phyloP scores from a whole-genome alignment of 768 basidiomycete genomes.

The Termitomyces sp. region DNA sequence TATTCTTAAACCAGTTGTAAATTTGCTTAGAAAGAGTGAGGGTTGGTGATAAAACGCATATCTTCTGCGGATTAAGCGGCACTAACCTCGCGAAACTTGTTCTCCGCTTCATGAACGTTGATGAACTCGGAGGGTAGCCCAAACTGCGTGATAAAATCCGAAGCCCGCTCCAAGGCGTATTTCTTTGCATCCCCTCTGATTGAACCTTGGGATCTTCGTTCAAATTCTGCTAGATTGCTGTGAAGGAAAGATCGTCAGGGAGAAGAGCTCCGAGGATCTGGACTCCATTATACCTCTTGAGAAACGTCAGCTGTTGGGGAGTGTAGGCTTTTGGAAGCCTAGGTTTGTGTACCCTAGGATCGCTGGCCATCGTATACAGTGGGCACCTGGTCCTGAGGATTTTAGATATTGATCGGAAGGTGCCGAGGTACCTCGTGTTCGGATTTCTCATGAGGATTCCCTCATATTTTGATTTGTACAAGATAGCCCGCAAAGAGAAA shows the following conservation, averaged over 20 bases:
- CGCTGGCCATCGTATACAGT: conserved; percentile 36
- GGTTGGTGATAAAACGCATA: conserved; percentile 11
- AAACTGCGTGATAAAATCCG: conserved; percentile 57
- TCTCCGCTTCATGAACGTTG: conserved; percentile 53
- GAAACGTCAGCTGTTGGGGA: conserved; percentile 57
- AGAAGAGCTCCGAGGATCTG: conserved; percentile 3
- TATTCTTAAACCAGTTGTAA: conserved; percentile 75
- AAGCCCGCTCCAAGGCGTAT: conserved; percentile 59
- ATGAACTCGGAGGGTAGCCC: conserved; percentile 55
- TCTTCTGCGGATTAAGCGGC: neutral
- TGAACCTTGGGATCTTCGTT: conserved; percentile 53
- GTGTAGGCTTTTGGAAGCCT: conserved; percentile 64
- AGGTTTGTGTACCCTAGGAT: conserved; percentile 65
- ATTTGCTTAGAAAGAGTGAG: conserved; percentile 46
- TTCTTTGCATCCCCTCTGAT: conserved; percentile 69
- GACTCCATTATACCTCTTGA: conserved; percentile 37
- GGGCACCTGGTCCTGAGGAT: conserved; percentile 9
- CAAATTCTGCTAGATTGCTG: conserved; percentile 53
- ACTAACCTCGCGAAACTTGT: conserved; percentile 58
- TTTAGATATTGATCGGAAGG: conserved; percentile 18
- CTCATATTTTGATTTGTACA: neutral
- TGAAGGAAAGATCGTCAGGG: conserved; percentile 9
- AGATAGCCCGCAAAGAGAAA: neutral
- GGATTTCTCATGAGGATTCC: conserved; percentile 12
- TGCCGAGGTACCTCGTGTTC: conserved; percentile 30